Base-by-base conservation (phyloP, 1,284 basidiomycete genomes). In the Ustilago xerochloae region DNA sequence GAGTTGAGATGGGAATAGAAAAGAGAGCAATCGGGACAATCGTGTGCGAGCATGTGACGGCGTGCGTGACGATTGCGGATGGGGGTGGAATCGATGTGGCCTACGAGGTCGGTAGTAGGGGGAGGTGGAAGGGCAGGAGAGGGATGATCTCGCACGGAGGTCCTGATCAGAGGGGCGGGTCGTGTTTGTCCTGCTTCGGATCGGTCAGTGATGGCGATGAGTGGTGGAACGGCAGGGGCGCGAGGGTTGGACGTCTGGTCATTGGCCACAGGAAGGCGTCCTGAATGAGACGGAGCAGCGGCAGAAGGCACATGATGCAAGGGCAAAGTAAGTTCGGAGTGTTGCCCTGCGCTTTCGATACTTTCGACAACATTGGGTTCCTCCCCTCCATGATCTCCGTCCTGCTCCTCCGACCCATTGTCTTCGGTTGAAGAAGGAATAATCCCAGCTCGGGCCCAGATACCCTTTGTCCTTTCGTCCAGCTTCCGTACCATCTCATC, bases 21-120 rank as follows among this genome's bases (percentile, higher is more conserved):
- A 18, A 56, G 43, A 16, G 41, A 32, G 36, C 70, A 73, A 35
- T 73, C 70, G 32, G 70, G 70, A 22, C 70, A 73, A 45, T 60
- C 56, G 32, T 54, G 48, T 15, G 64, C 56, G 41, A 53, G 39
- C 20, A 73, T 48, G 6, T 56, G 50, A 15, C 64, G 64, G 15
- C 70, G 70, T 7, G 28, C 18, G 18, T 30, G 45, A 1, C n/a
- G 45, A 33, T 52, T 57, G 6, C 70, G 64, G 33, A 63, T 63
- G 7, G 70, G 70, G 0, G 43, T 41, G 33, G 6, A 10, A 41
- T 73, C 70, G 32, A 73, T 29, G 53, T 63, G 33, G 6, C 63
- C 63, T 0, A 64, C 49, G n/a, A 32, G 18, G 20, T 36, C 26
- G 3, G 45, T 16, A 1, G 47, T 32, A 1, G 22, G 7, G 33